Conservation (phyloP, 257 asterid genomes). For the Solanum commersonii region DNA sequence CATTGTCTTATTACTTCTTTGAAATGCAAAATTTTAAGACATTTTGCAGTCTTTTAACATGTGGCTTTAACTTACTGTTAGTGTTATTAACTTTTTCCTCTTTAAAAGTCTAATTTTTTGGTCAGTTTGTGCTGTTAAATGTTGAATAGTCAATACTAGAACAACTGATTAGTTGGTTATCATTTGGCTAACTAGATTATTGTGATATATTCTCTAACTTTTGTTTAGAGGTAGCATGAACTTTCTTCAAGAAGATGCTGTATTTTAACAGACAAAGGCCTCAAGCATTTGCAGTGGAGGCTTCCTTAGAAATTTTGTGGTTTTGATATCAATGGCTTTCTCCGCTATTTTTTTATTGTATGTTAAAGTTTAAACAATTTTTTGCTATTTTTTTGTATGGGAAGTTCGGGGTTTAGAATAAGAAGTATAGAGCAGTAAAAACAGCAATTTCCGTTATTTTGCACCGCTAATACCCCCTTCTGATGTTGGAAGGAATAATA, state of each 20-base stretch:
- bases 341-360: neutral
- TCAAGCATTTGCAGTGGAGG: neutral
- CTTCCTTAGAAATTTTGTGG: neutral
- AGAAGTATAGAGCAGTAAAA: neutral
- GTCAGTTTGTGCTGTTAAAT: neutral
- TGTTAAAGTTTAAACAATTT: neutral
- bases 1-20: neutral
- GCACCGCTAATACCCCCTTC: neutral
- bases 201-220: neutral
- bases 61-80: neutral
- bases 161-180: neutral
- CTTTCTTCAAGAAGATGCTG: neutral
- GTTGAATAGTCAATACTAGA: neutral
- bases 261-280: neutral
- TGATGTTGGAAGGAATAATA: neutral
- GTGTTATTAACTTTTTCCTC: neutral
- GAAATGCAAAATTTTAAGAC: neutral
- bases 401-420: neutral
- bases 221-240: neutral
- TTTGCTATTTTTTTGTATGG: neutral
- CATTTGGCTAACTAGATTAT: neutral
- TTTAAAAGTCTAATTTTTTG: neutral
- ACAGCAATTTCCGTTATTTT: neutral
- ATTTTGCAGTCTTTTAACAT: neutral
- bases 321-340: neutral